Evolutionary conservation across 352 stramenopile genomes (phyloP), one percentile per base, ranked within the genome.

Genomic region (Stramenopiles sp.): DNA sequence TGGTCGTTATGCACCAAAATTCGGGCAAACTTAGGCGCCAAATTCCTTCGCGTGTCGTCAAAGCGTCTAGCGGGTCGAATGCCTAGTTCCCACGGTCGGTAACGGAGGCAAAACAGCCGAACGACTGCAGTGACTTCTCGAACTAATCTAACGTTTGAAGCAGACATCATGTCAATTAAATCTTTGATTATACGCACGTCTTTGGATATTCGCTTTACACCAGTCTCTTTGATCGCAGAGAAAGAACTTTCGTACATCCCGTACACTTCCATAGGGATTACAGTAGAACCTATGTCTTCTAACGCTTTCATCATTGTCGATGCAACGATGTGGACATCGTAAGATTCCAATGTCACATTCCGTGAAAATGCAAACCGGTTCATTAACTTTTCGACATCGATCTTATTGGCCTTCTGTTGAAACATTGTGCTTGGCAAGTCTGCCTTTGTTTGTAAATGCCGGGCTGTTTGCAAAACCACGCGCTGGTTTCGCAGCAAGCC

Each of bases 81-180:
- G 25, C 12, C 43, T 18, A 63, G 12, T 63, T 63, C 43, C 43
- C 43, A 63, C 25, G 43, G 43, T 63, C 43, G 43, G 25, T 63
- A 25, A 25, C 12, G 12, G 25, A 18, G 43, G 25, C 43, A 63
- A 63, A 63, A 63, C 43, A 18, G 12, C 25, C 43, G 12, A 63
- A 63, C 43, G 43, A 63, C 43, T 63, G 43, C 43, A 63, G 43
- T 18, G 43, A 63, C 43, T 63, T 63, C 43, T 63, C 43, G 12
- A 63, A 63, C 25, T 63, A 63, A 63, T 12, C 43, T 12, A 12
- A 63, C 43, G 25, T 63, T 63, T 63, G 43, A 63, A 18, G 12
- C 12, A 18, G 43, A 63, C 43, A 63, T 63, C 43, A 63, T 63
- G 25, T 63, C 43, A 18, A 63, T 63, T 63, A 63, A 63, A 63